Base-by-base conservation (phyloP, 768 basidiomycete genomes). In the Mycena latifolia region DNA sequence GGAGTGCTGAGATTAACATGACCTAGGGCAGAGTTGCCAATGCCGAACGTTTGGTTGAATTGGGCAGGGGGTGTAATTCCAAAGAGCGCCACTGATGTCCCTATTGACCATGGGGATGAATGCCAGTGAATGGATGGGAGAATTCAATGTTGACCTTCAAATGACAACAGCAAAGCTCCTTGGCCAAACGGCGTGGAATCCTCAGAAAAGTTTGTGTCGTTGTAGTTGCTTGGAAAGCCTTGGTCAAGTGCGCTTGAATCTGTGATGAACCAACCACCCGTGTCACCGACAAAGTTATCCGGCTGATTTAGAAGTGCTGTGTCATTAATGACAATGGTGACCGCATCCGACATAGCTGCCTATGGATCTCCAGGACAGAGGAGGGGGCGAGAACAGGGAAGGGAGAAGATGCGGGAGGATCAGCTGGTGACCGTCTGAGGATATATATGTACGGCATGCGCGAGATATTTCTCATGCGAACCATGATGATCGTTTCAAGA, bases 291-390 rank as follows among this genome's bases (percentile, higher is more conserved):
- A 28, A 48, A 28, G 43, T 6, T 20, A 29, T 55, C 45, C 6
- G n/a, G 45, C 43, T 46, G 56, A 17, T 47, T n/a, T 20, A 46
- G 56, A 47, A 58, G 28, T 7, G n/a, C 56, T 4, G 43, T 58
- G 15, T 58, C 56, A 25, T 47, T 35, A 45, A 63, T 55, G 14
- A 63, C 14, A 35, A 55, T 48, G 43, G 61, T 63, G 24, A 63
- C 61, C 24, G 53, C 15, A 20, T 63, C 61, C 29, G 61, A 46
- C 60, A 61, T 61, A n/a, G n/a, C n/a, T n/a, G n/a, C n/a, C n/a
- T n/a, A n/a, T n/a, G n/a, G n/a, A n/a, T n/a, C n/a, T n/a, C n/a
- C n/a, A n/a, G n/a, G n/a, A n/a, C n/a, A n/a, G n/a, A n/a, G n/a
- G n/a, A n/a, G n/a, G n/a, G n/a, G n/a, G n/a, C n/a, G n/a, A n/a